Evolutionary conservation across 2,329 filamentous ascomycete genomes (phyloP), one percentile per base, ranked within the genome.

Genomic region (Phialocephala subalpina): DNA sequence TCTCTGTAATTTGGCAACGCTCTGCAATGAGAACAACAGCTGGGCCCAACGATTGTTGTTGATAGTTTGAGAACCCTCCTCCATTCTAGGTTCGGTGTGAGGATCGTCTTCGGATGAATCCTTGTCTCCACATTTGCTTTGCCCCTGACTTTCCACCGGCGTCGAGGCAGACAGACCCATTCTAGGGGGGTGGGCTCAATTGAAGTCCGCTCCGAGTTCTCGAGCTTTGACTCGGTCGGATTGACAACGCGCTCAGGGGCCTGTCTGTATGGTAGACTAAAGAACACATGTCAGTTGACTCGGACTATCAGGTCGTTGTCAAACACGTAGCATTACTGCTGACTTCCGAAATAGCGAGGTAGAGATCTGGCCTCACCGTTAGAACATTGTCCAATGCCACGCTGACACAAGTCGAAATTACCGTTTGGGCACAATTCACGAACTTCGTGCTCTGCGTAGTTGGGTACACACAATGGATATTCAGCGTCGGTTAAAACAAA

Each of bases 1-100:
- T 25, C 63, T 57, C 53, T 69, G 70, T 29, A 72, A 60, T 25
- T 27, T 64, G 57, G 60, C 58, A 9, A 71, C 36, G 7, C 45
- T 29, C 20, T 68, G 60, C 29, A 72, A 42, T 1, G 56, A 61
- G 18, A 70, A 59, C 47, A 71, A 66, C 35, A 73, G 62, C 2
- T 66, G 58, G 3, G 42, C 35, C 47, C 71, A 63, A 45, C 68
- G 66, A 61, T n/a, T 27, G 20, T 49, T 38, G 6, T 57, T 58
- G 40, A 65, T 49, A n/a, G 35, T 56, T 2, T 47, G 33, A 14
- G 42, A 25, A 20, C 49, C 38, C 14, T 56, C 33, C 45, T 56
- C 33, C 45, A 35, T 61, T 27, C 14, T 56, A 14, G 29, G n/a
- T 59, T 49, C 29, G 25, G 27, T 40, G n/a, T 52, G 58, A 61